A percentile compares a stretch with the other conserved stretches of the same genome.
These are phyloP conservation scores for Cenchrus americanus DNA, from an alignment of 176 grass and related monocot species.

Conservation along the genomic window DNA sequence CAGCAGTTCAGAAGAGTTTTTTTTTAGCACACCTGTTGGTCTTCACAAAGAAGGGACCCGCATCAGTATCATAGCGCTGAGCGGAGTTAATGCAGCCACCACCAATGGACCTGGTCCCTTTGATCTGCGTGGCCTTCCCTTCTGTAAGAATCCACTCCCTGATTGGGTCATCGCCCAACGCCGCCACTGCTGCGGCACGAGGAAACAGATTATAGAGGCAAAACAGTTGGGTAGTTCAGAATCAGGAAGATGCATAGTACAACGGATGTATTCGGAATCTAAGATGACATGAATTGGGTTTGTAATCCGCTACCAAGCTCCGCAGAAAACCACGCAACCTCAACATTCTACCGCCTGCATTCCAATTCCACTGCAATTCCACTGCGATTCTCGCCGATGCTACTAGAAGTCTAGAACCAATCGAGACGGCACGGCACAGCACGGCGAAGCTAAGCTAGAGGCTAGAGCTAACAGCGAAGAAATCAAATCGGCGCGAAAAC, in stretches of 20 bases:
- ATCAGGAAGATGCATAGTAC: too few species aligned
- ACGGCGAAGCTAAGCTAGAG: background rate
- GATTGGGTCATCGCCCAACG: slow-evolving; percentile 70
- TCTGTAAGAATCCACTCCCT: slow-evolving; percentile 90
- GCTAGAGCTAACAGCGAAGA: background rate
- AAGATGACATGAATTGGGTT: background rate
- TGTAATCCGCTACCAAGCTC: background rate
- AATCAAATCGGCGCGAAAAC: background rate
- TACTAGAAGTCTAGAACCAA: background rate
- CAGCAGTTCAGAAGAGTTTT: background rate
- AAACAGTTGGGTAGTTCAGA: background rate
- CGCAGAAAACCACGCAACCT: background rate
- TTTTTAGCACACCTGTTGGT: slow-evolving; percentile 63
- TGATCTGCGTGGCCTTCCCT: slow-evolving; percentile 87
- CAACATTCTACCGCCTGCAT: background rate
- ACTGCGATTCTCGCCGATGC: background rate
- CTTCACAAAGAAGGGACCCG: slow-evolving; percentile 87
- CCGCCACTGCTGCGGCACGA: slow-evolving; percentile 56
- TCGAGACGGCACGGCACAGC: background rate
- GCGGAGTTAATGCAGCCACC: slow-evolving; percentile 84
- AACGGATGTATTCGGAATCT: background rate
- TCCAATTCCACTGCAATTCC: background rate
- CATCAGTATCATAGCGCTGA: slow-evolving; percentile 77
- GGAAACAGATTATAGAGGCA: background rate
- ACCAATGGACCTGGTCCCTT: slow-evolving; percentile 70